Evolutionary conservation across 495 filamentous ascomycete species (phyloP).

Genomic region (Hamigera avellanea): DNA sequence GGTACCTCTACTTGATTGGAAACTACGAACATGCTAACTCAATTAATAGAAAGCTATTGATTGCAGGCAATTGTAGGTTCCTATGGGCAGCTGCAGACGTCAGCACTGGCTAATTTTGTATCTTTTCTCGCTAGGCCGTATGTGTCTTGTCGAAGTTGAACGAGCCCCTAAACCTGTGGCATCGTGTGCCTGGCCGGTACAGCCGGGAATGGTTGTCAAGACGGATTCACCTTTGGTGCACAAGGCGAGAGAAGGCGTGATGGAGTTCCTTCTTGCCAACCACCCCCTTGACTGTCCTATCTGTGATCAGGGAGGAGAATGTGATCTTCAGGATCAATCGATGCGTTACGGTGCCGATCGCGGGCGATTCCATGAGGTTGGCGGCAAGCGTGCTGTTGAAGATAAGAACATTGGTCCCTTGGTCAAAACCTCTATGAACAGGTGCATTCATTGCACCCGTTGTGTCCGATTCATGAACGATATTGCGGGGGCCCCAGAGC

Average conservation of each 20-base stretch:
- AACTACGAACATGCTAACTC: constrained; percentile 17
- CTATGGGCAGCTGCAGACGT: background rate
- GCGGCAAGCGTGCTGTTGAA: constrained; percentile 92
- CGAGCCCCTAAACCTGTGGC: constrained; percentile 90
- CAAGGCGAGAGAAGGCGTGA: constrained; percentile 95
- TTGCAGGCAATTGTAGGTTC: constrained; percentile 82
- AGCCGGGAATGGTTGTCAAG: constrained; percentile 97
- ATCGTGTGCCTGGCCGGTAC: constrained; percentile 97
- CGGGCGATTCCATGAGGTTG: constrained; percentile 89
- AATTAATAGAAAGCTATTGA: constrained; percentile 71
- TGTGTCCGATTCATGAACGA: constrained; percentile 98
- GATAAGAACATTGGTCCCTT: constrained; percentile 99
- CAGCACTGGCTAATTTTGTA: constrained; percentile 2
- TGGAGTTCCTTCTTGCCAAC: constrained; percentile 96
- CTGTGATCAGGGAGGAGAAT: constrained; percentile 97
- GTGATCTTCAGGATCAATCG: constrained; percentile 96
- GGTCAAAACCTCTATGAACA: constrained; percentile 99
- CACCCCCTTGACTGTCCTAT: constrained; percentile 96
- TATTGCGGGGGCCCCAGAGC: constrained; percentile 86
- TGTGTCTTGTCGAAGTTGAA: constrained; percentile 98
- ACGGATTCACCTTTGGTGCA: constrained; percentile 91
- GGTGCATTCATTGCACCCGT: constrained; percentile 97
- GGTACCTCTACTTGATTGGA: constrained; percentile 10
- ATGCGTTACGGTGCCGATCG: constrained; percentile 97
- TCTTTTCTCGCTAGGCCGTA: constrained; percentile 46